Percentiles rank a stretch among this genome's conserved stretches.
phyloP scores from a whole-genome alignment of 2,329 filamentous ascomycete species.

The Rugonectria rugulosa region DNA sequence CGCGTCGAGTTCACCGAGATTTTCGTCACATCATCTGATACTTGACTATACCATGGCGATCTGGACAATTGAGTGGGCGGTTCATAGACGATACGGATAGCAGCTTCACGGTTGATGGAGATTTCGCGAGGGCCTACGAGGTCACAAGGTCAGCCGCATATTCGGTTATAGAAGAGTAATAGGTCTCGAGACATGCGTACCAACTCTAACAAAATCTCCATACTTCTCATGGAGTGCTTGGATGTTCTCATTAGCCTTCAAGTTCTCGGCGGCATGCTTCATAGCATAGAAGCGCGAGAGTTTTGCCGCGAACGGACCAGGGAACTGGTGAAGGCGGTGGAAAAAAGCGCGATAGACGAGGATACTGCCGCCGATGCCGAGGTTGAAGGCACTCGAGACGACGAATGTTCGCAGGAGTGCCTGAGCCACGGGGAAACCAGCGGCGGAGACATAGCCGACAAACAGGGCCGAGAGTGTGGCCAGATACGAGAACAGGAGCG shows the following conservation, averaged over 20 bases:
- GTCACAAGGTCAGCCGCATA: no score
- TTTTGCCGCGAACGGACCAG: conserved; percentile 14
- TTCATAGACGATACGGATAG: conserved; percentile 4
- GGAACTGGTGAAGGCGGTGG: conserved; percentile 19
- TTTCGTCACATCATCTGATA: neutral
- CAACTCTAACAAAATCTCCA: conserved; percentile 25
- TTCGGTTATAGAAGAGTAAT: neutral
- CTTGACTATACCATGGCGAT: conserved; percentile 16
- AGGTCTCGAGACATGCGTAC: neutral
- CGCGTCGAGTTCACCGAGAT: conserved; percentile 3
- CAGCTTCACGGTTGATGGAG: conserved; percentile 12
- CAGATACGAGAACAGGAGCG: neutral
- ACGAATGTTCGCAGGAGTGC: neutral
- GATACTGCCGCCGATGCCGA: conserved; percentile 18
- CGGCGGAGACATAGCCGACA: neutral
- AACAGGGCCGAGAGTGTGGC: neutral
- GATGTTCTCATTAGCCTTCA: conserved; percentile 18
- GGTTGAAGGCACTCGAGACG: neutral
- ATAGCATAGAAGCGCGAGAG: conserved; percentile 21
- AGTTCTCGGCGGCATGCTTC: neutral
- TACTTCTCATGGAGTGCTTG: conserved; percentile 19
- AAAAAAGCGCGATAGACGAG: conserved; percentile 20
- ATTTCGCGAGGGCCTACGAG: conserved; percentile 13
- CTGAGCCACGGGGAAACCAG: neutral
- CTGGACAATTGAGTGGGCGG: neutral